Base-by-base conservation (phyloP, 257 asterid species). In the Gentiana dahurica region DNA sequence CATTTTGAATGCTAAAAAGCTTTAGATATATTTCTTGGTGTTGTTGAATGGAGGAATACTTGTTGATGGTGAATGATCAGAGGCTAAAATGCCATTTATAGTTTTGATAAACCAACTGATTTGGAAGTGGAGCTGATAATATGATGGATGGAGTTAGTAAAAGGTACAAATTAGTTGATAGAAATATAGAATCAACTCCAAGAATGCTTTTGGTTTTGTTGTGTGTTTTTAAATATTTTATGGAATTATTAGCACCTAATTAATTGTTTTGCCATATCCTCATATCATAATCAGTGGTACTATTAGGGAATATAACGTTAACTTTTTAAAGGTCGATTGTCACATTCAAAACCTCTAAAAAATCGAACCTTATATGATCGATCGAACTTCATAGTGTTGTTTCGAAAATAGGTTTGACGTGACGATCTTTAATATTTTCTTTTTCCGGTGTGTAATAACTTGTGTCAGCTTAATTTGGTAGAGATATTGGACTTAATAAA, bases 91-190 rank as follows among this genome's bases (percentile, higher is more conserved):
- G 60, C 72, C 65, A 51, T 79, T 35, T 68, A 78, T 78, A 68
- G 71, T 37, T 68, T 49, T 24, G 60, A 58, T 39, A 12, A 53
- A 2, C 62, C 35, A 49, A 24, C 15, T 51, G 36, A 43, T 1
- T 12, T 37, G 35, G 35, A 64, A 80, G 71, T 71, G 87, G 94
- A 79, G 75, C 65, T 58, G 86, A 53, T 79, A 65, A 35, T 13
- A 59, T 76, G 89, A 82, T 73, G 81, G 76, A 72, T 63, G 79
- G 76, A 59, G 36, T 51, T 37, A 12, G 50, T 34, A 36, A 54
- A 34, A 56, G 36, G 51, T 36, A 9, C 59, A 39, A 35, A 53
- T 41, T 58, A n/a, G 58, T 67, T 61, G 36, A 8, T 8, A 60
- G 62, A 59, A 54, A 49, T 0, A 8, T 8, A 60, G 62, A 59